These are phyloP conservation scores for Leishmania gerbilli DNA, from an alignment of 208 protist species.

Conservation along the genomic window DNA sequence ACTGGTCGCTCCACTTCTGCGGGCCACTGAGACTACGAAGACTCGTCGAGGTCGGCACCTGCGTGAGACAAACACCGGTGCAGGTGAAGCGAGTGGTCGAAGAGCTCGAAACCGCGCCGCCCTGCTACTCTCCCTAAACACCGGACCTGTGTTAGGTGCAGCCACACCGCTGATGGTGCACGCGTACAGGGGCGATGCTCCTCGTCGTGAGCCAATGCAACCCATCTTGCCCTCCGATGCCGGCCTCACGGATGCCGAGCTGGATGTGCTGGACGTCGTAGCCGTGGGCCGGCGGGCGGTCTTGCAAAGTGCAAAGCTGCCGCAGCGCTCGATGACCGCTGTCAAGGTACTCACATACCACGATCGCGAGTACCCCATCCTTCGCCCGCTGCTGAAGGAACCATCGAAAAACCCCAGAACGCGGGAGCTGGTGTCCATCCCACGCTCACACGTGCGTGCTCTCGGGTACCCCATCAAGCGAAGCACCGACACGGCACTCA, in stretches of 20 bases:
- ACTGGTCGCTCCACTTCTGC: slow-evolving; percentile 48
- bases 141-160: neutral
- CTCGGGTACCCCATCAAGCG: slow-evolving; percentile 33
- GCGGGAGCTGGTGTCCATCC: slow-evolving; percentile 56
- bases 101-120: slow-evolving; percentile 12
- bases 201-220: neutral
- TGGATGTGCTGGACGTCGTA: slow-evolving; percentile 15
- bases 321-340: slow-evolving; percentile 54
- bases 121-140: slow-evolving; percentile 17
- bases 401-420: slow-evolving; percentile 71
- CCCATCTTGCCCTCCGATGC: neutral
- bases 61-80: neutral
- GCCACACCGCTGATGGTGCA: slow-evolving; percentile 13
- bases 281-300: slow-evolving; percentile 34
- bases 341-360: slow-evolving; percentile 80
- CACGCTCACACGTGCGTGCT: slow-evolving; percentile 25
- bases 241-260: slow-evolving; percentile 9
- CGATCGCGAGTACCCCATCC: slow-evolving; percentile 78
- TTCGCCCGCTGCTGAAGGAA: slow-evolving; percentile 78
- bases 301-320: slow-evolving; percentile 28
- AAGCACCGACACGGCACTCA: slow-evolving; percentile 16
- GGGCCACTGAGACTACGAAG: neutral
- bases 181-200: slow-evolving; percentile 9
- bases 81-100: neutral
- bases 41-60: neutral